phyloP scores from a whole-genome alignment of 176 grass and related monocot genomes.

The Juncus effusus region DNA sequence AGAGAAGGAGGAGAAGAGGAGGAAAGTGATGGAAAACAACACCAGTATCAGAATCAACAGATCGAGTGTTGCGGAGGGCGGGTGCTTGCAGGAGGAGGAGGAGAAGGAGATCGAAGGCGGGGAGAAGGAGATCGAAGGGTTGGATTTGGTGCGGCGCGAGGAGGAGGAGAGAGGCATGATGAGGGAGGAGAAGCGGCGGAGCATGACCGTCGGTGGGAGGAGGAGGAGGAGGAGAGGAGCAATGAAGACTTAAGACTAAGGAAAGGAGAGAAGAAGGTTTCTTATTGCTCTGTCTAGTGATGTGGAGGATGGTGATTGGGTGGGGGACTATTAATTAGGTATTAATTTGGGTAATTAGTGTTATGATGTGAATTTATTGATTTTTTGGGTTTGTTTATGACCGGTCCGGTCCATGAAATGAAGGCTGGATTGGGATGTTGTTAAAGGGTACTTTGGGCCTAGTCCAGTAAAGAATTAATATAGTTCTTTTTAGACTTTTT shows the following conservation, averaged over 20 bases:
- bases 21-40: conserved; percentile 70
- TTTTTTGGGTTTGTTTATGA: too few species aligned
- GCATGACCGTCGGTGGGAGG: conserved; percentile 27
- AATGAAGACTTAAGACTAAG: background rate
- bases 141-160: conserved; percentile 28
- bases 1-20: conserved; percentile 61
- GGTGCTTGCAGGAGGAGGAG: conserved; percentile 51
- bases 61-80: conserved; percentile 82
- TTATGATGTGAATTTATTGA: too few species aligned
- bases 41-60: conserved; percentile 87
- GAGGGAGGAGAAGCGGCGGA: conserved; percentile 42
- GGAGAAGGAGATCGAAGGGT: conserved; percentile 9
- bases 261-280: conserved; percentile 10
- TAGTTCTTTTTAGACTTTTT: too few species aligned
- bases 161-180: conserved; percentile 28
- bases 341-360: too few species aligned
- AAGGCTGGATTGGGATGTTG: too few species aligned
- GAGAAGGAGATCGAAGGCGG: conserved; percentile 41
- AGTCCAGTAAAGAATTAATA: too few species aligned
- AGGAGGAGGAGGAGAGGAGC: background rate
- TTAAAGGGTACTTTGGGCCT: too few species aligned
- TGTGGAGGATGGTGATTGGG: too few species aligned
- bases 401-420: too few species aligned
- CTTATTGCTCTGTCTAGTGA: background rate
- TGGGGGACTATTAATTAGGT: too few species aligned